Conservation (phyloP, 768 basidiomycete genomes). For the Lactarius quietus region DNA sequence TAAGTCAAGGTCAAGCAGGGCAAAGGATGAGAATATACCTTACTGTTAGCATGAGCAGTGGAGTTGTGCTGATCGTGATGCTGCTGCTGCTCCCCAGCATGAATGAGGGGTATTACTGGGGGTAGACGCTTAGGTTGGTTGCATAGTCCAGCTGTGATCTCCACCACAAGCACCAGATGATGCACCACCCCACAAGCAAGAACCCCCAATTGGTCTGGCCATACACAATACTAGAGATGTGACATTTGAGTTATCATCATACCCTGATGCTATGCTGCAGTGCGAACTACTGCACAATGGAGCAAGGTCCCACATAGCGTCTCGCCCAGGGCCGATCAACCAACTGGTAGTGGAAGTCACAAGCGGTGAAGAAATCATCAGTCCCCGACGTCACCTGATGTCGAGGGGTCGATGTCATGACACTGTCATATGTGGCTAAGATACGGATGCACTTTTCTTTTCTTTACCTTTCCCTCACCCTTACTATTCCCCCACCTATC, state of each 20-base stretch:
- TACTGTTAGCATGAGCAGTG: slow-evolving; percentile 12
- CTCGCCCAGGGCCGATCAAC: slow-evolving; percentile 37
- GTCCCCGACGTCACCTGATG: slow-evolving; percentile 34
- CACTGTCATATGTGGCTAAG: too few relatives aligned
- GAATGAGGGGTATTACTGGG: slow-evolving; percentile 18
- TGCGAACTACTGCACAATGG: slow-evolving; percentile 29
- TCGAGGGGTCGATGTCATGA: too few relatives aligned
- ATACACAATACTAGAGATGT: slow-evolving; percentile 13
- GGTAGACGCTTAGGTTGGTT: slow-evolving; percentile 12
- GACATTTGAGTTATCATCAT: slow-evolving; percentile 24
- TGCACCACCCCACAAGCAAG: slow-evolving; percentile 13
- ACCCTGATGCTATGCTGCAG: slow-evolving; percentile 19
- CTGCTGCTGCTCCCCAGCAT: slow-evolving; percentile 14
- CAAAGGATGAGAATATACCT: slow-evolving; percentile 22
- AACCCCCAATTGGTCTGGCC: slow-evolving; percentile 13
- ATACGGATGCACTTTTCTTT: too few relatives aligned
- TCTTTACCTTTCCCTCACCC: too few relatives aligned
- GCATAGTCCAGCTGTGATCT: slow-evolving; percentile 13
- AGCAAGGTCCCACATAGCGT: slow-evolving; percentile 27
- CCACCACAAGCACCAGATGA: slow-evolving; percentile 13
- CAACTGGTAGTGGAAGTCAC: slow-evolving; percentile 38
- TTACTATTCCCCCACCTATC: too few relatives aligned
- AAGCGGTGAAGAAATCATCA: slow-evolving; percentile 27
- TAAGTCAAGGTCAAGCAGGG: slow-evolving; percentile 21
- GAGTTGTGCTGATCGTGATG: slow-evolving; percentile 15